Base-by-base conservation (phyloP, 192 early-diverging fungal species). In the Entomortierella chlamydospora region DNA sequence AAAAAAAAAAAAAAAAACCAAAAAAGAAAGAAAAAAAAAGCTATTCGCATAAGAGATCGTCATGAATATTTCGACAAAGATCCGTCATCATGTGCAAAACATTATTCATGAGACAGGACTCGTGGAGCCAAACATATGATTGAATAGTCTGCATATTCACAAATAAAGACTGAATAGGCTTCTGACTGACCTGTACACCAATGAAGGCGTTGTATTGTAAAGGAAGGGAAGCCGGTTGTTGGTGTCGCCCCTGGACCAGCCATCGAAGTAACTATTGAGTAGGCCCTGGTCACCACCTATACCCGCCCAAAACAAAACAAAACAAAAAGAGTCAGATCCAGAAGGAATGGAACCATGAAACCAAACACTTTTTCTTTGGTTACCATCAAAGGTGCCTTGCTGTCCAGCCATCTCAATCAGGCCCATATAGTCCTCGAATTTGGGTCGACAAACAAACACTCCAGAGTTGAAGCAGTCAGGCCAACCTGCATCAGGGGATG, bases 381-480 rank as follows among this genome's bases (percentile, higher is more conserved):
- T 87, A 94, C 95, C 96, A 80, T 96, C 96, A 87, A 95, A 98
- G 26, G 89, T 89, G 5, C 91, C 92, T 58, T 87, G 82, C 9
- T 87, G 74, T 17, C 64, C 56, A 0, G 91, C 85, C 39, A 85
- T 55, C 8, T 83, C 82, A 34, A 89, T 67, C 43, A 94, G 68
- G 0, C 81, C 86, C 10, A 83, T 57, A 63, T 84, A 92, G 25
- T 89, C 67, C 25, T 84, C 73, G 8, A 49, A 73, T 39, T 82
- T 81, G 26, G 95, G 93, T 50, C 84, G 79, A 13, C 86, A 83
- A 45, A 93, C 92, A 87, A 99, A 93, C 2, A 99, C 95, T 7
- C 96, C 97, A 50, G 97, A 97, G 79, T 99, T 99, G 85, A 99
- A 99, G 64, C 92, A 94, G 74, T 99, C 97, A 0, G 97, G 97